Base-by-base conservation (phyloP, 1,284 basidiomycete genomes). In the Puccinia novopanici region DNA sequence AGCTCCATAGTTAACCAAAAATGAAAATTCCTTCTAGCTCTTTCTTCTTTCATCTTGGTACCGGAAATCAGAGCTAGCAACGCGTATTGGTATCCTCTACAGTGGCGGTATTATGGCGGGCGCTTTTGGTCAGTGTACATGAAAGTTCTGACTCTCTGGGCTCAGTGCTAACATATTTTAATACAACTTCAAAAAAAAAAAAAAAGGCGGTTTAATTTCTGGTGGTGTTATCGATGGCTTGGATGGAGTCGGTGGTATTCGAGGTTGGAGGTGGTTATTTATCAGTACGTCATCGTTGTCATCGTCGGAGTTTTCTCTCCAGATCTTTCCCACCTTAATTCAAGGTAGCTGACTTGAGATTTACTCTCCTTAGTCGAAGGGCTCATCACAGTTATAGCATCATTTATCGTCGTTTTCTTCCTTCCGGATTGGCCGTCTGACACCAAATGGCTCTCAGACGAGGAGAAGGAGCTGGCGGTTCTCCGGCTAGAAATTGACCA, bases 401-500 rank as follows among this genome's bases (percentile, higher is more conserved):
- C 75, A 10, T 27, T 59, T 3, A 17, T 82, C 10, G 77, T 82
- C 45, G 84, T 83, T 81, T 86, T 86, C 80, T 82, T 87, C 48
- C 84, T 87, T 1, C 86, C 86, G n/a, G 85, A 86, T 82, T 85
- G 82, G 61, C 85, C 85, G 85, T 85, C n/a, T 82, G 87, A 86
- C 30, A 88, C 87, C 57, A 84, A 83, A 50, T 87, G 87, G 85
- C 84, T 88, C 24, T 84, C 84, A 19, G 83, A 83, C 8, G 87
- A 87, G 67, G 87, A 88, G 82, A 84, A 84, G 72, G 82, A 85
- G 52, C 85, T 88, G 15, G 87, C 87, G 24, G 84, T 86, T 19
- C 86, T 86, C 68, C 85, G 87, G 73, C 84, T 88, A 22, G 85
- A 85, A 1, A 84, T 84, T 61, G 87, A 88, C 76, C 83, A 83